Evolutionary conservation across 2,329 filamentous ascomycete genomes (phyloP).

Genomic region (Cryphonectria parasitica): DNA sequence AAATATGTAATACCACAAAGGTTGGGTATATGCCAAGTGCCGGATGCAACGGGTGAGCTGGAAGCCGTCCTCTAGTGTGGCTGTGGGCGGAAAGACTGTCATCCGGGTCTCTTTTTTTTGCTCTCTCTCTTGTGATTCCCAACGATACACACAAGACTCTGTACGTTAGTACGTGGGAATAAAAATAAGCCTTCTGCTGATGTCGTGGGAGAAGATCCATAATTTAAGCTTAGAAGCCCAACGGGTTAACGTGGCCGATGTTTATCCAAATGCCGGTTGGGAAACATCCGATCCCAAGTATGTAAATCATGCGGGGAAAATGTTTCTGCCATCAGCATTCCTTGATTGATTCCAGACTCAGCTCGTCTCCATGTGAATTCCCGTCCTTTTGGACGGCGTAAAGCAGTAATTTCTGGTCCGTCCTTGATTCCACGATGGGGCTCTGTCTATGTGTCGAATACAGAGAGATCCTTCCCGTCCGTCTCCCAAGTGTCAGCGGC

Average conservation of each 20-base stretch:
- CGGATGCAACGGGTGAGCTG: not conserved
- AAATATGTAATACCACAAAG: not conserved
- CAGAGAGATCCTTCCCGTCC: not conserved
- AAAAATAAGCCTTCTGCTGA: not conserved
- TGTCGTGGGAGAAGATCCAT: not conserved
- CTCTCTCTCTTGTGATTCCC: not conserved
- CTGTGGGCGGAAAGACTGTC: constrained; percentile 14
- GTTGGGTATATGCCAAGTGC: not conserved
- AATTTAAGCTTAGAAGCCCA: not conserved
- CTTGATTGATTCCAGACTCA: not conserved
- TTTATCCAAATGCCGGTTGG: not conserved
- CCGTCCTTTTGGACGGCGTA: not conserved
- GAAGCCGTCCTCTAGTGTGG: constrained; percentile 7
- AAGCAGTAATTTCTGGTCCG: not conserved
- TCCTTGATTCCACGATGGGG: not conserved
- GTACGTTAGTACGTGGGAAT: not conserved
- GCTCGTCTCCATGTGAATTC: not conserved
- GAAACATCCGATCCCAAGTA: not conserved
- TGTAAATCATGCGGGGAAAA: no score
- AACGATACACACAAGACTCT: not conserved
- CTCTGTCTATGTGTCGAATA: not conserved
- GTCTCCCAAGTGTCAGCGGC: not conserved
- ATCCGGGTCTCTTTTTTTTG: not conserved
- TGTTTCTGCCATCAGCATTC: not conserved
- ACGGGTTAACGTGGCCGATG: not conserved